Conservation (phyloP, 495 filamentous ascomycete genomes). For the Tuber borchii region DNA sequence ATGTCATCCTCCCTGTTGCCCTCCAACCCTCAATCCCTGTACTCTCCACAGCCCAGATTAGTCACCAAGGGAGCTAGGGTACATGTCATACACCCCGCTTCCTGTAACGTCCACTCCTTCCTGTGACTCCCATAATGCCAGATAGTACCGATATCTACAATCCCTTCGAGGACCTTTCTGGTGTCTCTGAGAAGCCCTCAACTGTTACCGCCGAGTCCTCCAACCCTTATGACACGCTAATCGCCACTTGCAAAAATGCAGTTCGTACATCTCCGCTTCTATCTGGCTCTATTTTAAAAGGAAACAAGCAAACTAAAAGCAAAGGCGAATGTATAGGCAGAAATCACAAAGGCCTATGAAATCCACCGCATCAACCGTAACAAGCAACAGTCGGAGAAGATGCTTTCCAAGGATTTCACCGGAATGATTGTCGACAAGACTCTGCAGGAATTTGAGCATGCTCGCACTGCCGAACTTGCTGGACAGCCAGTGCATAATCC, state of each 20-base stretch:
- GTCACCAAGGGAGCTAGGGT: neutral
- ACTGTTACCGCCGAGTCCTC: slow-evolving; percentile 45
- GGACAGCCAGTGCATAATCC: slow-evolving; percentile 32
- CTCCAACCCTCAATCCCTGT: neutral
- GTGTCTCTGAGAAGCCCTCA: slow-evolving; percentile 36
- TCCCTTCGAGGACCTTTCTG: slow-evolving; percentile 55
- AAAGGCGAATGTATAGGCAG: slow-evolving; percentile 45
- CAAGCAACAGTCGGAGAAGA: slow-evolving; percentile 58
- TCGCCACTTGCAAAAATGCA: slow-evolving; percentile 55
- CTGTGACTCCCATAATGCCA: slow-evolving; percentile 11
- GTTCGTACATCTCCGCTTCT: slow-evolving; percentile 44
- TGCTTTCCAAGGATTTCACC: slow-evolving; percentile 60
- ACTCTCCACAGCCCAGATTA: neutral
- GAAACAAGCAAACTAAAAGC: neutral
- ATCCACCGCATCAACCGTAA: slow-evolving; percentile 68
- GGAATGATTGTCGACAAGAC: slow-evolving; percentile 71
- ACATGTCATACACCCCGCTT: no score
- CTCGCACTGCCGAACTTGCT: slow-evolving; percentile 47
- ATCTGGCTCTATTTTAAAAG: slow-evolving; percentile 2
- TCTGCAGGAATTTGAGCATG: slow-evolving; percentile 59
- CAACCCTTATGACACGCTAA: slow-evolving; percentile 74
- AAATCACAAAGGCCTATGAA: slow-evolving; percentile 67
- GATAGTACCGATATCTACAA: slow-evolving; percentile 47
- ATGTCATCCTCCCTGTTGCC: neutral
- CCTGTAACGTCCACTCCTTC: neutral